Percentiles rank a stretch among this genome's conserved stretches.
These are phyloP conservation scores for Pyricularia sp. DNA, from an alignment of 2,329 filamentous ascomycete genomes.

Conservation along the genomic window DNA sequence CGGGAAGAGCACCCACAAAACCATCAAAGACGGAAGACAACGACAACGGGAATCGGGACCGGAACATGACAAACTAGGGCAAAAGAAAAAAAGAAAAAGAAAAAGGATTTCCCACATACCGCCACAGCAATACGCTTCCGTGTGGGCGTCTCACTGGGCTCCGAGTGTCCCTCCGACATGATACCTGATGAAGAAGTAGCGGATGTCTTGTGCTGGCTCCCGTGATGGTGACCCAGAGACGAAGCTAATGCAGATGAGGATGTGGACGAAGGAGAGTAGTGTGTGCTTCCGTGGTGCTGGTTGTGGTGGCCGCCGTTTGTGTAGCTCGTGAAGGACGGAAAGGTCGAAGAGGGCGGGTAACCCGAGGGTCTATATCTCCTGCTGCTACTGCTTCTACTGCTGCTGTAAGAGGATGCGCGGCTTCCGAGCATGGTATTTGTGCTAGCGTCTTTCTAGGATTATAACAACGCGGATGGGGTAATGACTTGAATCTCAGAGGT, in stretches of 20 bases:
- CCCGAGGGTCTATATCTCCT: background rate
- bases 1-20: background rate
- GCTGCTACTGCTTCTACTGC: background rate
- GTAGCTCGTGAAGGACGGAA: background rate
- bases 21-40: slow-evolving; percentile 4
- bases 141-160: slow-evolving; percentile 33
- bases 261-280: background rate
- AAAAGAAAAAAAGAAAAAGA: no score
- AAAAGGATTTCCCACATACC: slow-evolving; percentile 26
- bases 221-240: background rate
- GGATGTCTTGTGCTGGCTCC: background rate
- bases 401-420: background rate
- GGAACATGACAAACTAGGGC: background rate
- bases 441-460: background rate
- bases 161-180: slow-evolving; percentile 30
- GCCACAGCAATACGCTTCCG: slow-evolving; percentile 51
- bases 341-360: background rate
- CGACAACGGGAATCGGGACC: background rate
- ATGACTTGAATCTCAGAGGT: no score
- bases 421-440: background rate
- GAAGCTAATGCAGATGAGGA: background rate
- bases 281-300: background rate
- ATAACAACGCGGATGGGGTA: background rate
- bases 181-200: slow-evolving; percentile 9
- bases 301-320: background rate